These are phyloP conservation scores for Fusarium nygamai DNA, from an alignment of 2,329 filamentous ascomycete species.

Conservation along the genomic window DNA sequence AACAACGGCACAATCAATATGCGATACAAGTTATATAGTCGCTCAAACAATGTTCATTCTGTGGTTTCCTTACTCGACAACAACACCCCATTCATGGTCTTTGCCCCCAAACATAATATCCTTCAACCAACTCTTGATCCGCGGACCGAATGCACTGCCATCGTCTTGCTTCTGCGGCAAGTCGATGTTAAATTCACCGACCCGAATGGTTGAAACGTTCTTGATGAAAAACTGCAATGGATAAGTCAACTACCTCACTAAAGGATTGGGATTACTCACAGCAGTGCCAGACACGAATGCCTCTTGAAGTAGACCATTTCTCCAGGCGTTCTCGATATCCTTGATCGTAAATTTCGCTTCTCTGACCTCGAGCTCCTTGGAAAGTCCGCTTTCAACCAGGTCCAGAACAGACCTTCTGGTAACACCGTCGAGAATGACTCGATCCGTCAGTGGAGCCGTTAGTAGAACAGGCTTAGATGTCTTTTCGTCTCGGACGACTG, in stretches of 20 bases:
- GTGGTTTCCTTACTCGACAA: background rate
- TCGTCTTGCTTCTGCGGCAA: background rate
- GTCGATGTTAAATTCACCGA: background rate
- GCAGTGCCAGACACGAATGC: background rate
- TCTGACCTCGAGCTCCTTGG: background rate
- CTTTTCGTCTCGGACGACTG: background rate
- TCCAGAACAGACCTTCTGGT: background rate
- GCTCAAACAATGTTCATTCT: accelerated
- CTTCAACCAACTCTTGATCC: background rate
- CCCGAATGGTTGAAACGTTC: background rate
- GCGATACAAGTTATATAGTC: accelerated
- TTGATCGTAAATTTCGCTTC: background rate
- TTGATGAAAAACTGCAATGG: background rate
- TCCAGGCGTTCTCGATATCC: background rate
- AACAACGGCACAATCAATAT: accelerated
- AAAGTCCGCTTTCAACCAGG: accelerated
- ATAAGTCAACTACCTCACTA: accelerated
- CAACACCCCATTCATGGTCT: background rate
- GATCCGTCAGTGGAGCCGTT: background rate
- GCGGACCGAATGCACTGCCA: background rate
- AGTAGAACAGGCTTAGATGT: background rate
- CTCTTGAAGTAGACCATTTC: background rate
- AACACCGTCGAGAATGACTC: background rate
- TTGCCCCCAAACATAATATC: background rate
- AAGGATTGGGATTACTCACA: background rate